phyloP scores from a whole-genome alignment of 2,329 filamentous ascomycete genomes.

The Botryotinia globosa region DNA sequence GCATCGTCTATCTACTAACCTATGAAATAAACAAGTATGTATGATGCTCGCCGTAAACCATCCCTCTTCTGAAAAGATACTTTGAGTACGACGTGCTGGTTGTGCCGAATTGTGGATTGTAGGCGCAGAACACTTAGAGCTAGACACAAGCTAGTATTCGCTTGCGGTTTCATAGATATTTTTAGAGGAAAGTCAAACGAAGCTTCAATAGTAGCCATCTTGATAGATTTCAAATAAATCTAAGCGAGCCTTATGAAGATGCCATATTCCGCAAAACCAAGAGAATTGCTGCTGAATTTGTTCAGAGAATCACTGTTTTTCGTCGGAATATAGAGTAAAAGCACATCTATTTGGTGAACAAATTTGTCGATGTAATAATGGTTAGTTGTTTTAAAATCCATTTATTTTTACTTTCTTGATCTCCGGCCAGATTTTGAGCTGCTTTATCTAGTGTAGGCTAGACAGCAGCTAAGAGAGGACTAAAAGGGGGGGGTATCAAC shows the following conservation, averaged over 20 bases:
- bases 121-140: no score
- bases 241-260: neutral
- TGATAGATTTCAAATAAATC: neutral
- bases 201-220: neutral
- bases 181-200: neutral
- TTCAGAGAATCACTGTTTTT: neutral
- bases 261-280: neutral
- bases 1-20: neutral
- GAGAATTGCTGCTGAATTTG: fast-evolving
- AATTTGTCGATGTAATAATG: neutral
- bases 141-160: no score
- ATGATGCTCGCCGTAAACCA: no score
- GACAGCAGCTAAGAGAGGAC: neutral
- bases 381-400: neutral
- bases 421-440: neutral
- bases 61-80: no score
- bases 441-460: neutral
- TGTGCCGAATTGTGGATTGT: no score
- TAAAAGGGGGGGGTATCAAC: neutral
- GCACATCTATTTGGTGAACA: fast-evolving
- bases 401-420: neutral
- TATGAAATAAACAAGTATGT: neutral
- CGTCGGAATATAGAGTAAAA: fast-evolving
- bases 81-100: no score
- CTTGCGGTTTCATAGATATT: no score